Percentiles rank a stretch among this genome's conserved stretches.
Evolutionary conservation across 306 rosid genomes (phyloP).

Genomic region (Spatholobus suberectus): DNA sequence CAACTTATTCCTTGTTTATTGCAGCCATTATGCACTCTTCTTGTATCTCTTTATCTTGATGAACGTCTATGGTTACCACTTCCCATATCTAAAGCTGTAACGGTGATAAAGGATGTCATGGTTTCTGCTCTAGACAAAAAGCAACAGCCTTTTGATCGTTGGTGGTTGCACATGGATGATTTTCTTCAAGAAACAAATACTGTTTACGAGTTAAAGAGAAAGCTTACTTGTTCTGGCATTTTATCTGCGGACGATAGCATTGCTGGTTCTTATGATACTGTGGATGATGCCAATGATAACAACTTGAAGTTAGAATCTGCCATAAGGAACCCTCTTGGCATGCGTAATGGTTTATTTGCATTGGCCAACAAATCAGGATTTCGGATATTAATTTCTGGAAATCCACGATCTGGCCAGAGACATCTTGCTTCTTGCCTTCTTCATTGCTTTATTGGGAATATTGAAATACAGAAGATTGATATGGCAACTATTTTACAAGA

Average conservation of each 20-base stretch:
- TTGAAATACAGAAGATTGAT: slow-evolving; percentile 83
- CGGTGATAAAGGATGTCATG: slow-evolving; percentile 66
- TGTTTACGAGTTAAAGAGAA: slow-evolving; percentile 67
- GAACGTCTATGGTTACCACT: slow-evolving; percentile 79
- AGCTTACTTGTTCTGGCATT: slow-evolving; percentile 69
- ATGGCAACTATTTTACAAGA: slow-evolving; percentile 94
- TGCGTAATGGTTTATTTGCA: slow-evolving; percentile 48
- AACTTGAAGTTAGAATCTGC: slow-evolving; percentile 40
- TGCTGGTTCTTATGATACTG: slow-evolving; percentile 48
- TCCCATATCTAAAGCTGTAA: slow-evolving; percentile 67
- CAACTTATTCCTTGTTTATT: slow-evolving; percentile 84
- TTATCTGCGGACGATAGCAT: slow-evolving; percentile 53
- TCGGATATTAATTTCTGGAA: slow-evolving; percentile 81
- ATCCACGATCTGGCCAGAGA: slow-evolving; percentile 85
- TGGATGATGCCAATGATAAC: slow-evolving; percentile 41
- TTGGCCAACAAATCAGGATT: slow-evolving; percentile 63
- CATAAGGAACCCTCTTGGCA: slow-evolving; percentile 49
- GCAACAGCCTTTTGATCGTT: slow-evolving; percentile 62
- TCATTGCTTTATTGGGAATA: slow-evolving; percentile 79
- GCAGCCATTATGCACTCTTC: slow-evolving; percentile 76
- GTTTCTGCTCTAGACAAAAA: slow-evolving; percentile 67
- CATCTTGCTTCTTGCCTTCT: slow-evolving; percentile 96
- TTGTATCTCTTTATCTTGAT: slow-evolving; percentile 79
- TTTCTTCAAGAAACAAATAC: slow-evolving; percentile 68
- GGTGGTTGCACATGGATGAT: slow-evolving; percentile 85